Conservation (phyloP, 2,329 filamentous ascomycete species). For the Thelonectria olida region DNA sequence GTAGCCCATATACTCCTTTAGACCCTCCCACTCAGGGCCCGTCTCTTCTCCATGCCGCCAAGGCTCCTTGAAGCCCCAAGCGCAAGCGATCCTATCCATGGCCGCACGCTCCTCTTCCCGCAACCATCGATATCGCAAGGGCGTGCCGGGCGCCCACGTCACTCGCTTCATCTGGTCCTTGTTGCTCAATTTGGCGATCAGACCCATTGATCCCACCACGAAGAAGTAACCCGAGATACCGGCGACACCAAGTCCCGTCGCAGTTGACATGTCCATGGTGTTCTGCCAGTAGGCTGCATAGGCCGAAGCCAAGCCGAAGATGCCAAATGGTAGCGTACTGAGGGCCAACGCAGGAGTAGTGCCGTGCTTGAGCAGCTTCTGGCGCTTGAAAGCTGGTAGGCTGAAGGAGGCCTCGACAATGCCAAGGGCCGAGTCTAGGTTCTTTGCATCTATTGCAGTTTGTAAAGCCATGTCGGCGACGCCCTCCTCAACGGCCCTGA, state of each 20-base stretch:
- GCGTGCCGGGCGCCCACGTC: constrained; percentile 86
- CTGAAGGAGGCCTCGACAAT: constrained; percentile 77
- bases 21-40: constrained; percentile 86
- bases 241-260: constrained; percentile 80
- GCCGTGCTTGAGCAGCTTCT: constrained; percentile 73
- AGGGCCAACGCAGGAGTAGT: constrained; percentile 67
- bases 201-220: constrained; percentile 82
- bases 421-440: constrained; percentile 80
- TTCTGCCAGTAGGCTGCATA: constrained; percentile 59
- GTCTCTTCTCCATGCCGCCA: constrained; percentile 88
- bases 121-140: constrained; percentile 83
- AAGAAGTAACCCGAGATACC: constrained; percentile 86
- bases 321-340: constrained; percentile 70
- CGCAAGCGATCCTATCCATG: constrained; percentile 83
- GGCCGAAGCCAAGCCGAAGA: constrained; percentile 73
- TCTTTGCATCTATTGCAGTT: constrained; percentile 80
- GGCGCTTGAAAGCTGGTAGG: constrained; percentile 71
- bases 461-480: constrained; percentile 80
- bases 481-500: constrained; percentile 76
- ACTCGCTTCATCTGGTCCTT: constrained; percentile 97
- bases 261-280: constrained; percentile 79
- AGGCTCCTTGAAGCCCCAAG: constrained; percentile 90
- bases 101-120: constrained; percentile 90
- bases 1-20: constrained; percentile 84
- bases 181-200: constrained; percentile 84